phyloP scores from a whole-genome alignment of 2,329 filamentous ascomycete genomes.

The Rosellinia necatrix region DNA sequence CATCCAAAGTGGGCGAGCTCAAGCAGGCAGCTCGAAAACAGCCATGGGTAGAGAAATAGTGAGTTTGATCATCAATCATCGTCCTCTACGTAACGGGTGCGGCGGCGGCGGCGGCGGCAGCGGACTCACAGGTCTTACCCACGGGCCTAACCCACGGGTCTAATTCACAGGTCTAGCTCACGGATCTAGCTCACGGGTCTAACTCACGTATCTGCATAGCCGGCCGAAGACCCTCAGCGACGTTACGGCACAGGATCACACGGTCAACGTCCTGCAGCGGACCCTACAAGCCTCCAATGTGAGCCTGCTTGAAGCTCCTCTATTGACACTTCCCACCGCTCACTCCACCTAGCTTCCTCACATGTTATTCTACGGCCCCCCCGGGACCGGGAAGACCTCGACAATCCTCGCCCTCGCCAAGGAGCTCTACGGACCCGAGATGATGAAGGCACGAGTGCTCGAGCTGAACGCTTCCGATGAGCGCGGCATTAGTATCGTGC shows the following conservation, averaged over 20 bases:
- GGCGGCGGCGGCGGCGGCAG: background rate
- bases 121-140: constrained; percentile 43
- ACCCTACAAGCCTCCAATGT: constrained; percentile 95
- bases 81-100: background rate
- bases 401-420: constrained; percentile 97
- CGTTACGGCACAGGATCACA: constrained; percentile 97
- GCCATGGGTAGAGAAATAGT: constrained; percentile 99
- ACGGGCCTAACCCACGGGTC: too few relatives aligned
- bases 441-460: constrained; percentile 92
- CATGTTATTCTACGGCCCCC: constrained; percentile 99
- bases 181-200: too few relatives aligned
- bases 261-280: constrained; percentile 86
- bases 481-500: constrained; percentile 94
- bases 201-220: constrained; percentile 60
- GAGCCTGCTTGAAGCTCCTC: constrained; percentile 1
- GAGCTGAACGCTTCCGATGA: constrained; percentile 99
- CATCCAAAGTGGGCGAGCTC: constrained; percentile 67
- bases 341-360: constrained; percentile 72
- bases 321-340: background rate
- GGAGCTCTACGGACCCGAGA: constrained; percentile 93
- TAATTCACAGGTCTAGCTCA: too few relatives aligned
- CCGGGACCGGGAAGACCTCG: constrained; percentile 96
- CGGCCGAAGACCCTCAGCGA: constrained; percentile 92
- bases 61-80: constrained; percentile 37
- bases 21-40: constrained; percentile 72